phyloP scores from a whole-genome alignment of 768 basidiomycete genomes.

The Tulasnella sp. region DNA sequence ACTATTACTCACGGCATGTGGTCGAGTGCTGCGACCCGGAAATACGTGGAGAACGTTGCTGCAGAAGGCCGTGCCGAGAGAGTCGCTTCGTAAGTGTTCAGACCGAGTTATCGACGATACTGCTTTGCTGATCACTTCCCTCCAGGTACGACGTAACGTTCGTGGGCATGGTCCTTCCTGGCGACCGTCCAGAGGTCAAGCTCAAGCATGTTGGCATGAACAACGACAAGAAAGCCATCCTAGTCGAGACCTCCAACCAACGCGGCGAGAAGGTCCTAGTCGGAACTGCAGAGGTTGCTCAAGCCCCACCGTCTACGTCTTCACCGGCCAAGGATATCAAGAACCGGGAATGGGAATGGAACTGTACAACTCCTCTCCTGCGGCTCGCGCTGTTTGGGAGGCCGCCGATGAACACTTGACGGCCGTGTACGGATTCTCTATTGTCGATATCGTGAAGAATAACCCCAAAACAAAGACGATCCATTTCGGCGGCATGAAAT shows the following conservation, averaged over 20 bases:
- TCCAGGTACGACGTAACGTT: constrained; percentile 53
- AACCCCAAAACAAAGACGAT: no score
- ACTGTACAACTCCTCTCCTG: constrained; percentile 83
- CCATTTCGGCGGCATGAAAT: no score
- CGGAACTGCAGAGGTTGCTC: constrained; percentile 77
- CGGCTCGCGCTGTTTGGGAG: constrained; percentile 96
- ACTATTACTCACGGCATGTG: constrained; percentile 98
- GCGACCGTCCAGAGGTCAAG: constrained; percentile 38
- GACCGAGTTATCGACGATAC: background rate
- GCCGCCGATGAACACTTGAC: constrained; percentile 88
- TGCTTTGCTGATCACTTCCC: constrained; percentile 42
- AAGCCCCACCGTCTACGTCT: constrained; percentile 55
- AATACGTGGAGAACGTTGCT: constrained; percentile 86
- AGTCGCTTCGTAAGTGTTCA: constrained; percentile 73
- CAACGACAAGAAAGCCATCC: constrained; percentile 68
- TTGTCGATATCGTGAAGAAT: no score
- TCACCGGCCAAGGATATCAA: constrained; percentile 41
- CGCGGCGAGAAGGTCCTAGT: constrained; percentile 81
- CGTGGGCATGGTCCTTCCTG: constrained; percentile 44
- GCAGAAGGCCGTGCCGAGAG: constrained; percentile 89
- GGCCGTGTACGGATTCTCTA: constrained; percentile 26
- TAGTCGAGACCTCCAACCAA: constrained; percentile 47
- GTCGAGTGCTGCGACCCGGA: constrained; percentile 94
- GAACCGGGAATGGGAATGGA: constrained; percentile 95
- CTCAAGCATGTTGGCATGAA: constrained; percentile 43